phyloP scores from a whole-genome alignment of 2,329 filamentous ascomycete genomes.

The Cadophora gregata region DNA sequence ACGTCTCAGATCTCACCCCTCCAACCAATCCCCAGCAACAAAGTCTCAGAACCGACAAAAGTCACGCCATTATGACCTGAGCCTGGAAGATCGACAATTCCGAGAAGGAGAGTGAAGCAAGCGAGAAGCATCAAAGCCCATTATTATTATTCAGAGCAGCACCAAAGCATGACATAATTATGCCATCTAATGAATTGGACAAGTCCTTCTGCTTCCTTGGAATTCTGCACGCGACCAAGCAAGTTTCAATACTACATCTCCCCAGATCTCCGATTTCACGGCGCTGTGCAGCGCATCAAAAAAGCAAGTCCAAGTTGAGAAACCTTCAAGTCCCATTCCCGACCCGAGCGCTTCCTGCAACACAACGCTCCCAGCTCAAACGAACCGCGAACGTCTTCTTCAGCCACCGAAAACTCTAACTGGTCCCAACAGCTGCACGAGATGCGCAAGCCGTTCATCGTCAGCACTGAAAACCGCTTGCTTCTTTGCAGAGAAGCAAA shows the following conservation, averaged over 20 bases:
- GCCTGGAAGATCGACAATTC: slow-evolving; percentile 15
- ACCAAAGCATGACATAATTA: slow-evolving; percentile 8
- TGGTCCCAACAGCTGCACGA: neutral
- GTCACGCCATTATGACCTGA: slow-evolving; percentile 9
- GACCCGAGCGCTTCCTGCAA: slow-evolving; percentile 10
- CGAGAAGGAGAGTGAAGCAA: neutral
- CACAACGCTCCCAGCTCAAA: neutral
- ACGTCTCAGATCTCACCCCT: slow-evolving; percentile 18
- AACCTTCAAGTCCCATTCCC: neutral
- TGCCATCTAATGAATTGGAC: neutral
- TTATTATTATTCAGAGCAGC: neutral
- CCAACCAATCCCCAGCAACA: neutral
- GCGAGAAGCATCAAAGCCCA: neutral
- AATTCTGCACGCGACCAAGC: neutral
- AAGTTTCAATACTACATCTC: neutral
- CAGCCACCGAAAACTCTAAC: neutral
- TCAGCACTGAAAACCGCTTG: neutral
- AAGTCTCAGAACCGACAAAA: neutral
- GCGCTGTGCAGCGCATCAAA: neutral
- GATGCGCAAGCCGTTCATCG: neutral
- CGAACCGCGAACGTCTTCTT: neutral
- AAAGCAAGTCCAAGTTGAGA: neutral
- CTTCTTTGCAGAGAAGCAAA: neutral
- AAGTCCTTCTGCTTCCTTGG: neutral
- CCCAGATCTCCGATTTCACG: slow-evolving; percentile 12